Evolutionary conservation across 805 yeast genomes (phyloP), one percentile per base, ranked within the genome.

Genomic region (Starmera pachycereana): DNA sequence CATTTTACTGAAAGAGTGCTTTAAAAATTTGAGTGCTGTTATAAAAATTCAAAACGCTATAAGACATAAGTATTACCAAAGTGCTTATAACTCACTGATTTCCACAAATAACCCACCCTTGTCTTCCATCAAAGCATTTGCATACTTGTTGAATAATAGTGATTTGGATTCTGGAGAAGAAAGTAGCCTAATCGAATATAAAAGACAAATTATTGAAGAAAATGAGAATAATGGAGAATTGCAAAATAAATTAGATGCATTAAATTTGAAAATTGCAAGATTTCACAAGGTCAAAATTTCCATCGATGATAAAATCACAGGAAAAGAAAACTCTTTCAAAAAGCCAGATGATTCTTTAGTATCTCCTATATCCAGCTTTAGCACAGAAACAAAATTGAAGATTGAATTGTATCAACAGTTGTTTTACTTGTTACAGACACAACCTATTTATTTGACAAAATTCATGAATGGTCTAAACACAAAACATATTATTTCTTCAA

Each of bases 391-490:
- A 10, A 64, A 69, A 43, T 68, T 67, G 19, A 67, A 85, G 43
- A 65, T 78, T 38, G 88, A 80, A 44, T 58, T 76, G 1, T 84
- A 82, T 58, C 96, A 81, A 50, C 81, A 84, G 18, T 54, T 90
- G 38, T 79, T 92, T 49, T 92, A 81, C 53, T 61, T 90, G 22
- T 58, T 92, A 35, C 97, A 92, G 56, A 83, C 95, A 0, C 86
- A 85, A 51, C 84, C 95, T 0, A 56, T 59, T 1, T 90, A 90
- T 52, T 69, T 89, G 53, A 67, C 78, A 2, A 61, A 76, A 12
- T 57, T 86, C 30, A 72, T 76, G 40, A 57, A 63, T 12, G 50
- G 4, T 22, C 9, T 22, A 22, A 22, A 22, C 9, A 22, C 27
- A 22, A 22, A 22, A 22, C 55, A 53, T 36, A 37, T 54, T 39